Conservation (phyloP, 2,329 filamentous ascomycete genomes). For the Fonsecaea multimorphosa region DNA sequence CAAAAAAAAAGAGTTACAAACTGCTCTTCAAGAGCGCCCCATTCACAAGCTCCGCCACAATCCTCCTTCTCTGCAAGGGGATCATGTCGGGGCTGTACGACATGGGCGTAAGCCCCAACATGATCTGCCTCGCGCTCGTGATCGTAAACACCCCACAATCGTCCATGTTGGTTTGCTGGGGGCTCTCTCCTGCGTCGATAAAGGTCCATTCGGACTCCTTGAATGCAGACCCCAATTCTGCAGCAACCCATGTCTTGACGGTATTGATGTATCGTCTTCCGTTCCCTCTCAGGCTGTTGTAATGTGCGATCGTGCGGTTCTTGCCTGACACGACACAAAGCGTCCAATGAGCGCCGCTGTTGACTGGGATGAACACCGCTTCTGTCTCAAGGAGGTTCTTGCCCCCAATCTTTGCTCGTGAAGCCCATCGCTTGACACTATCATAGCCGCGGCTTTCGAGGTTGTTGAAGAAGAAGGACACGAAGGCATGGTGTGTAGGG, state of each 20-base stretch:
- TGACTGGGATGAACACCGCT: conserved; percentile 56
- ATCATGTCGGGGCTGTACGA: conserved; percentile 51
- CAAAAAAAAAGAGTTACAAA: background rate
- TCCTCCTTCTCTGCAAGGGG: conserved; percentile 50
- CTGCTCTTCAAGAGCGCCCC: conserved; percentile 47
- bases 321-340: conserved; percentile 54
- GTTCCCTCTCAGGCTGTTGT: conserved; percentile 52
- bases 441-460: conserved; percentile 48
- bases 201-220: conserved; percentile 53
- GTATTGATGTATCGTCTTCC: conserved; percentile 44
- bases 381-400: conserved; percentile 52
- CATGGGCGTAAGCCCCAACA: conserved; percentile 50
- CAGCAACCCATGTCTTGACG: conserved; percentile 51
- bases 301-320: conserved; percentile 54
- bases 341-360: conserved; percentile 56
- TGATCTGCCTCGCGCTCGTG: conserved; percentile 56
- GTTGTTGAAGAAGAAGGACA: conserved; percentile 54
- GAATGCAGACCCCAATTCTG: conserved; percentile 50
- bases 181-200: conserved; percentile 42
- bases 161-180: conserved; percentile 54
- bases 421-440: conserved; percentile 51
- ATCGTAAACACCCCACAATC: conserved; percentile 60
- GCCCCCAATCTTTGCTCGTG: conserved; percentile 55
- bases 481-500: conserved; percentile 53
- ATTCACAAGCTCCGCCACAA: conserved; percentile 54